A percentile compares a stretch with the other conserved stretches of the same genome.
These are phyloP conservation scores for Kluyveromyces lactis DNA, from an alignment of 805 yeast species.

Conservation along the genomic window DNA sequence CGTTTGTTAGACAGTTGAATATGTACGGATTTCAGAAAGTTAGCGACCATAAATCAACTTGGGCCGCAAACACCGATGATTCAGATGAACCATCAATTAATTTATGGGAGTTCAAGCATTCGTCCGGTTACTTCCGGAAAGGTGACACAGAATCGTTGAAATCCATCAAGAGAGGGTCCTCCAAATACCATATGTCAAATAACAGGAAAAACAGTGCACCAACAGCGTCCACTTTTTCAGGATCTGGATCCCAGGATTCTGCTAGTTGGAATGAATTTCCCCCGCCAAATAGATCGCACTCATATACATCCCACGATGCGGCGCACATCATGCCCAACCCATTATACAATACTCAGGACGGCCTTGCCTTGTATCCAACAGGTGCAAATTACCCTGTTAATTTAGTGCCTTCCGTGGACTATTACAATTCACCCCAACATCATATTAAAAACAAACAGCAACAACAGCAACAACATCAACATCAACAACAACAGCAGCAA, in stretches of 20 bases:
- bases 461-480: background rate
- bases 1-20: conserved; percentile 70
- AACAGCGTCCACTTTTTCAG: conserved; percentile 3
- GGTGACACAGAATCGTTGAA: conserved; percentile 73
- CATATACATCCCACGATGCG: background rate
- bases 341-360: background rate
- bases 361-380: background rate
- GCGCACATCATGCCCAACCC: background rate
- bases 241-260: background rate
- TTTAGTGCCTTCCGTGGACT: background rate
- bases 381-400: background rate
- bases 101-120: conserved; percentile 85
- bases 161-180: conserved; percentile 70
- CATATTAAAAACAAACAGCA: conserved; percentile 1
- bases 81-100: conserved; percentile 13
- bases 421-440: background rate
- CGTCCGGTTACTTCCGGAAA: conserved; percentile 66
- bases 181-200: conserved; percentile 25
- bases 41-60: conserved; percentile 7
- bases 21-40: conserved; percentile 85
- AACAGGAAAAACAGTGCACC: conserved; percentile 11
- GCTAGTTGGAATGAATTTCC: conserved; percentile 4
- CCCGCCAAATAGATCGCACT: background rate
- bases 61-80: conserved; percentile 6
- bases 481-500: too few species aligned